Percentiles rank a stretch among this genome's conserved stretches.
phyloP scores from a whole-genome alignment of 2,329 filamentous ascomycete species.

The Zymoseptoria pseudotritici region DNA sequence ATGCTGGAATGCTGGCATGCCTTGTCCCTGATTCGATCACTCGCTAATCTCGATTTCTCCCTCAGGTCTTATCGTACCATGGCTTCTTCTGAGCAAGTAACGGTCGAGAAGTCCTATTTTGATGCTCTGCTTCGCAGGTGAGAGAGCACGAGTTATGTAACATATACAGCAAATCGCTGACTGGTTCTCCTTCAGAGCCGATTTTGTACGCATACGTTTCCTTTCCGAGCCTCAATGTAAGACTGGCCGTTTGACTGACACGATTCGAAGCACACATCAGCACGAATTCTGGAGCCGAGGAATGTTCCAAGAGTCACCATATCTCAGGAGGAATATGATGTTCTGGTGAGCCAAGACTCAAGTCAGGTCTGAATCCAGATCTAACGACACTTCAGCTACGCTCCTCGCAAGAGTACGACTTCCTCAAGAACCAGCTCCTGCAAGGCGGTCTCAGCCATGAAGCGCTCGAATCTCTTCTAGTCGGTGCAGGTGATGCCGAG shows the following conservation, averaged over 20 bases:
- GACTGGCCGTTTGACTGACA: constrained; percentile 10
- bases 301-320: constrained; percentile 43
- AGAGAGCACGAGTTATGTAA: constrained; percentile 27
- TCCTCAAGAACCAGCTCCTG: constrained; percentile 43
- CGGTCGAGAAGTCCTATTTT: constrained; percentile 54
- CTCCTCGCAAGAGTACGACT: constrained; percentile 46
- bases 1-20: too few species aligned
- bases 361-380: background rate
- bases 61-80: constrained; percentile 16
- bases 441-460: constrained; percentile 44
- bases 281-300: constrained; percentile 13
- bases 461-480: constrained; percentile 42
- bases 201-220: constrained; percentile 19
- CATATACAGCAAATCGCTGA: constrained; percentile 11
- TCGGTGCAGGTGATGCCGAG: constrained; percentile 19
- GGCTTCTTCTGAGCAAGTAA: constrained; percentile 40
- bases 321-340: constrained; percentile 54
- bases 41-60: background rate
- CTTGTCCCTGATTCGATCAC: background rate
- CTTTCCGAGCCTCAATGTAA: background rate
- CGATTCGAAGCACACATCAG: constrained; percentile 19
- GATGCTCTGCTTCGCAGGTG: constrained; percentile 56
- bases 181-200: constrained; percentile 20
- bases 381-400: constrained; percentile 27
- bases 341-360: constrained; percentile 39